phyloP scores from a whole-genome alignment of 305 asterid species.

The Stenogyne calaminthoides region DNA sequence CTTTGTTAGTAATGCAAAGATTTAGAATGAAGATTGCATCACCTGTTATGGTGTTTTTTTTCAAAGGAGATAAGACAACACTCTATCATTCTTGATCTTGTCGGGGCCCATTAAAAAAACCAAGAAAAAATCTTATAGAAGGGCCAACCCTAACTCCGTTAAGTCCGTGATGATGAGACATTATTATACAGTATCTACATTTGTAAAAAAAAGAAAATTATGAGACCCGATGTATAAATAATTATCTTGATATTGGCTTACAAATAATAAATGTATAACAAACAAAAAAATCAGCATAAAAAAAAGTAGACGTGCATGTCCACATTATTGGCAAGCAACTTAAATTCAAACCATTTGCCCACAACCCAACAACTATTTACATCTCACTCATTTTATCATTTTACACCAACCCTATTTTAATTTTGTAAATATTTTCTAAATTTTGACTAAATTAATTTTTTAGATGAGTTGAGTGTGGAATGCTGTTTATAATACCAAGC shows the following conservation, averaged over 20 bases:
- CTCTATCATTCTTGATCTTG: too few relatives aligned
- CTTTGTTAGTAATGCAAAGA: too few relatives aligned
- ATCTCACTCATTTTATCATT: slow-evolving; percentile 29
- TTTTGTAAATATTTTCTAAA: not conserved
- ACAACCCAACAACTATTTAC: slow-evolving; percentile 26
- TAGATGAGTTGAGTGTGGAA: not conserved
- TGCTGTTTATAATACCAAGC: not conserved
- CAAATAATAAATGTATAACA: not conserved
- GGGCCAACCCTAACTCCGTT: too few relatives aligned
- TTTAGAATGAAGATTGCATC: too few relatives aligned
- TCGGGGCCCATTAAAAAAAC: too few relatives aligned
- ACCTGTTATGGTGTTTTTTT: too few relatives aligned
- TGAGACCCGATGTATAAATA: not conserved
- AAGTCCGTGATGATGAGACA: too few relatives aligned
- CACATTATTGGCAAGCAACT: slow-evolving; percentile 29
- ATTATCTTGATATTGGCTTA: not conserved
- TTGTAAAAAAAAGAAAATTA: not conserved
- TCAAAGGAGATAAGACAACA: too few relatives aligned
- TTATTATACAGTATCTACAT: too few relatives aligned
- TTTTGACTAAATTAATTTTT: not conserved
- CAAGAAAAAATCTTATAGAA: too few relatives aligned
- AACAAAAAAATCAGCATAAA: slow-evolving; percentile 35
- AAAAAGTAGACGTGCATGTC: slow-evolving; percentile 37
- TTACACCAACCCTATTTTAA: not conserved
- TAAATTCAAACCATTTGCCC: slow-evolving; percentile 32